phyloP scores from a whole-genome alignment of 2,329 filamentous ascomycete species.

The Bipolaris cookei region DNA sequence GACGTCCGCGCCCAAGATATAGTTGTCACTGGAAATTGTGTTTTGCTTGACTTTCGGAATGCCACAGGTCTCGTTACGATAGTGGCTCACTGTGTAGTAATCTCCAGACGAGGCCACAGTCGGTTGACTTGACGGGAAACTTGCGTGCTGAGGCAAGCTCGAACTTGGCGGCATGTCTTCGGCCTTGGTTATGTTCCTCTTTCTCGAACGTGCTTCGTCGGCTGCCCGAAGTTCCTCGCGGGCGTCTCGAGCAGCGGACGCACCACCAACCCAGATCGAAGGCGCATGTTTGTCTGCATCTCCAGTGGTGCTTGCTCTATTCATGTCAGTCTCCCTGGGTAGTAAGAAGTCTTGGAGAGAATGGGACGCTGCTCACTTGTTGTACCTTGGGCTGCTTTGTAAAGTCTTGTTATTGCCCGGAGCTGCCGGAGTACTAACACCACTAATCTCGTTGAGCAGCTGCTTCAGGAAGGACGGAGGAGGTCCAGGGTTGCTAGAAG shows the following conservation, averaged over 20 bases:
- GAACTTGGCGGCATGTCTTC: not conserved
- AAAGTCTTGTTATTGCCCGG: not conserved
- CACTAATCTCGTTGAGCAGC: constrained; percentile 39
- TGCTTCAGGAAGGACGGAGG: constrained; percentile 31
- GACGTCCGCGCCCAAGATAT: not conserved
- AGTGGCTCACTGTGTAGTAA: not conserved
- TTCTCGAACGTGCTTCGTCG: constrained; percentile 32
- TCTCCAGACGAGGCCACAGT: not conserved
- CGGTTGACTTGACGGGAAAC: not conserved
- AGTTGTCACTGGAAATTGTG: not conserved
- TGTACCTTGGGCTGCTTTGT: not conserved
- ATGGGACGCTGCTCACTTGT: not conserved
- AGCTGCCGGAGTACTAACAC: constrained; percentile 2
- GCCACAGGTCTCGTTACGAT: not conserved
- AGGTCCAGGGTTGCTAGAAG: constrained; percentile 16
- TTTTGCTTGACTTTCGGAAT: not conserved
- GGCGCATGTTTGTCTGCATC: not conserved
- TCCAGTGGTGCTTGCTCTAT: not conserved
- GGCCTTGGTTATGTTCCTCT: not conserved
- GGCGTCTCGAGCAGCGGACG: constrained; percentile 29
- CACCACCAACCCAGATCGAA: constrained; percentile 31
- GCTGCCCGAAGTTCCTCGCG: constrained; percentile 31
- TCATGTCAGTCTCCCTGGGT: not conserved
- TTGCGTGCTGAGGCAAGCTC: no score
- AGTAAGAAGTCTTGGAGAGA: no score